Base-by-base conservation (phyloP, 495 filamentous ascomycete genomes). In the Pseudoneurospora amorphoporcata region DNA sequence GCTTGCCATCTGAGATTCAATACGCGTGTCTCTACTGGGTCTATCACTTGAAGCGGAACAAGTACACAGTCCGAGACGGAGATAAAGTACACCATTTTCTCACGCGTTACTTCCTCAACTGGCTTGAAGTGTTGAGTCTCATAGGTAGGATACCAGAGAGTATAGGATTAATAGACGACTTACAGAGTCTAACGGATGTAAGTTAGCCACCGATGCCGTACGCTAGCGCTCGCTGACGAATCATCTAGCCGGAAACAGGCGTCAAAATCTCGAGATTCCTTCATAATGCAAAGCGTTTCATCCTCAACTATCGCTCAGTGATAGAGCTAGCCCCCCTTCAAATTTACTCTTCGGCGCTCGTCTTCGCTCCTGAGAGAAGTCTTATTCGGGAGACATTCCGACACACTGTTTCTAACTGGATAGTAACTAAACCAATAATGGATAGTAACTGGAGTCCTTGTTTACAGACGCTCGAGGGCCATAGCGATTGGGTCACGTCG, bases 21-120 rank as follows among this genome's bases (percentile, higher is more conserved):
- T 77, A 77, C 43, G 76, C 73, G 39, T 87, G 84, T 77, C 78
- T 76, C 17, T 84, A 84, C 72, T 88, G 82, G 86, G 77, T 83
- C 61, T 43, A 82, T 70, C 84, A 89, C 78, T 37, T 86, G 39
- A 45, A 80, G 69, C 41, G 82, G 71, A 81, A 79, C 69, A 71
- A 77, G 32, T 14, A 69, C 29, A 8, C 12, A 17, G 35, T 82
- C 38, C 35, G 70, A 61, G 74, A 83, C 68, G 61, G 74, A 37
- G 74, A 68, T 14, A 9, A 10, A 8, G 68, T 72, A 2, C 69
- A 72, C 8, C 45, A 17, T 12, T 75, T 75, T 38, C 68, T 75
- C 42, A 17, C 68, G 19, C 5, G 42, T 19, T 71, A 73, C 53
- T 70, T 61, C 45, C 78, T 88, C 17, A 79, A 75, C 69, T 77